A percentile compares a stretch with the other conserved stretches of the same genome.
phyloP scores from a whole-genome alignment of 2,329 filamentous ascomycete genomes.

The Stagonosporopsis tanaceti region DNA sequence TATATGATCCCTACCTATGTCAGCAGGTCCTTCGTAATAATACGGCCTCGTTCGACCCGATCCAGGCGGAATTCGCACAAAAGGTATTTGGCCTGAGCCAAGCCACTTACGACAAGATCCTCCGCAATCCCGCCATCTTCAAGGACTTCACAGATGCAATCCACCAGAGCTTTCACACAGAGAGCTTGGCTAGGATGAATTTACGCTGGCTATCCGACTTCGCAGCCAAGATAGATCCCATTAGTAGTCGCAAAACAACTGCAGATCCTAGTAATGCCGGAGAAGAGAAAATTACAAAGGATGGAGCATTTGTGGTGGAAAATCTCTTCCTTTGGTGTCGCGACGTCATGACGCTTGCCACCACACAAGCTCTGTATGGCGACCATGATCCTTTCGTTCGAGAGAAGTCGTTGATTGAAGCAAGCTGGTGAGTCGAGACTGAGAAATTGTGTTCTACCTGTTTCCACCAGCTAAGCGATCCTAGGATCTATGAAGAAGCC shows the following conservation, averaged over 20 bases:
- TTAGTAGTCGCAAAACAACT: neutral
- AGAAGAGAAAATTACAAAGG: neutral
- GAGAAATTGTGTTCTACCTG: neutral
- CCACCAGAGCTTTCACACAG: constrained; percentile 3
- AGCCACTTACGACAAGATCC: neutral
- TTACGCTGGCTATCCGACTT: constrained; percentile 2
- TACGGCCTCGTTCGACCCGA: neutral
- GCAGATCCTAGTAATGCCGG: neutral
- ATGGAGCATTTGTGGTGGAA: neutral
- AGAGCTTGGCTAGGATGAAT: constrained; percentile 8
- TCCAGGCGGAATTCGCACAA: neutral
- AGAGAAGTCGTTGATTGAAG: neutral
- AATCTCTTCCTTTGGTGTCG: constrained; percentile 6
- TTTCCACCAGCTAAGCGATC: neutral
- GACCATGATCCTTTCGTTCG: constrained; percentile 1
- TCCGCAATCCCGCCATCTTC: neutral
- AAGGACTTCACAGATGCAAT: constrained; percentile 6
- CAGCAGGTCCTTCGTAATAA: neutral
- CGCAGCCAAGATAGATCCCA: neutral
- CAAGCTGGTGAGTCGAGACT: neutral
- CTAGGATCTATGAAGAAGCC: neutral
- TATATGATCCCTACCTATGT: neutral
- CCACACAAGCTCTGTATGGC: constrained; percentile 1
- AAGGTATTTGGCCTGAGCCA: neutral
- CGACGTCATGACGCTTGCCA: constrained; percentile 6